Evolutionary conservation across 2,329 filamentous ascomycete genomes (phyloP), one percentile per base, ranked within the genome.

Genomic region (Ophiocordyceps camponoti-rufipedis): DNA sequence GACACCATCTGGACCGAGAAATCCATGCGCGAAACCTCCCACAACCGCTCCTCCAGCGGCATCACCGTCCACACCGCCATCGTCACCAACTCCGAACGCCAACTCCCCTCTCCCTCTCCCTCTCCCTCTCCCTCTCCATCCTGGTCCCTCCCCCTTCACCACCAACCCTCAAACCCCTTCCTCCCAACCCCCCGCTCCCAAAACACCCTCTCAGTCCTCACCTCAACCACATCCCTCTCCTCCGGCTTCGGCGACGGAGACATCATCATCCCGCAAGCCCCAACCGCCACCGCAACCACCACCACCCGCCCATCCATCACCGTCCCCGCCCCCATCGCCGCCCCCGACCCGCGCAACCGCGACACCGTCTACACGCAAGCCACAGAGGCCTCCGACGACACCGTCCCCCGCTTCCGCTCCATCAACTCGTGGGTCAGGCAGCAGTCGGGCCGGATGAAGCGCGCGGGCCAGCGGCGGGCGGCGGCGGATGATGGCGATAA

Each of bases 381-480:
- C 51, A 75, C 73, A 0, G 61, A 66, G 44, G 63, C 66, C 4
- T 75, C 70, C 44, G 68, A 76, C 32, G 74, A 78, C 48, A 57
- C 60, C 41, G 68, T 72, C 5, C 64, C 72, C 13, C 68, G 70
- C 5, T 81, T 79, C 56, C 68, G 74, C 33, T 70, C 66, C 7
- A 65, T 82, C 46, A 68, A 65, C 46, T 78, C 74, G 29, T 82
- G 78, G 78, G 77, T 82, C 2, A 70, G 70, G 51, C 75, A 82
- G 54, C 78, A 82, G 57, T 70, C 70, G 9, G 70, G 69, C 2
- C 67, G 74, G 3, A 56, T 76, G 29, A 68, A 67, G 52, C 64
- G 69, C 28, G 68, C 66, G 2, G 62, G 67, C 51, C 62, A 65
- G 46, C 63, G 61, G 23, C 23, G 23, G 23, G 23, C 23, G 23